Base-by-base conservation (phyloP, 495 filamentous ascomycete species). In the Penicillium antarcticum region DNA sequence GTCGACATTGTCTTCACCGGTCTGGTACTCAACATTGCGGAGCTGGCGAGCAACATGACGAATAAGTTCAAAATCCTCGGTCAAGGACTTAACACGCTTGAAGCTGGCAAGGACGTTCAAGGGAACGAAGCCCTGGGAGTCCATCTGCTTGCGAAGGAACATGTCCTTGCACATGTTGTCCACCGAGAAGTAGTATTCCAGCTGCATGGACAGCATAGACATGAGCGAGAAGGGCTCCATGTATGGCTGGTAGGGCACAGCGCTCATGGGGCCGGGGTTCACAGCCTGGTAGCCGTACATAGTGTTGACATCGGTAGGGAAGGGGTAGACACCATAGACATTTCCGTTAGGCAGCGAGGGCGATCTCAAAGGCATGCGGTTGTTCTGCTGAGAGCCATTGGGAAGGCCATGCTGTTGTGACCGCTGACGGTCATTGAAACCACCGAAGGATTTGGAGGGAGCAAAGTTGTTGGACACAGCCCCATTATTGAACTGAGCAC, bases 121-220 rank as follows among this genome's bases (percentile, higher is more conserved):
- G 45, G 79, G 81, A n/a, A 96, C 91, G 63, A 88, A 98, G 8
- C 94, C 94, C 66, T 96, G 86, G 2, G 83, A 87, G 62, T 98
- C 92, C 95, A 98, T 97, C 45, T 90, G 86, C 53, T 83, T 84
- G 26, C 94, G 85, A 24, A 98, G 79, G 69, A 83, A 97, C 57
- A 86, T 79, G 60, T 98, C 94, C 70, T 95, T 97, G 81, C 89
- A 92, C 48, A 97, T 81, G 66, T 97, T 97, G 56, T 97, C 91
- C 8, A 96, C 79, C 0, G 92, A 97, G 71, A 98, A 94, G 67
- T 97, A 98, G 71, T 97, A 97, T 58, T 66, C 62, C 70, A 97
- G 71, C 68, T 97, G 92, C 61, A 82, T 76, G 42, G 77, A 77
- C 11, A 87, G 78, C 74, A 82, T 78, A 42, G 55, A 57, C 46